Conservation (phyloP, 164 flowering plant species). For the Magnolia officinalis region DNA sequence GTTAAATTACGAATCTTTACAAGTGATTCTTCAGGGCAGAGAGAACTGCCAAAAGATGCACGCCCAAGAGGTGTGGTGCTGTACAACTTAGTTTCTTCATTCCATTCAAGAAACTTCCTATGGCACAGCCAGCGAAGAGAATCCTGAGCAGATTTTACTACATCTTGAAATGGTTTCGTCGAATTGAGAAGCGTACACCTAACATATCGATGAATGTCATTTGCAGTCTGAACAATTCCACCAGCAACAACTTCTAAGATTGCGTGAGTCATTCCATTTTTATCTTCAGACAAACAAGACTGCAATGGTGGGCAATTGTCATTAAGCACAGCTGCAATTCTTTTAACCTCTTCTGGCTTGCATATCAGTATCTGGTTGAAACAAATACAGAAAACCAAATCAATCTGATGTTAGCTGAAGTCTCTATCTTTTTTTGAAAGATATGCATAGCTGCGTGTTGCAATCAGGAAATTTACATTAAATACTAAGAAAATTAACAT, state of each 20-base stretch:
- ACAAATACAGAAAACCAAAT: constrained; percentile 7
- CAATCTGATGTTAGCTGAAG: not conserved
- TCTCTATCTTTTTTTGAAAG: not conserved
- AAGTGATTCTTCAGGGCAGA: constrained; percentile 94
- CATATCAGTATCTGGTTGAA: constrained; percentile 70
- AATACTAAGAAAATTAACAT: not conserved
- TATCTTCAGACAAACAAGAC: constrained; percentile 93
- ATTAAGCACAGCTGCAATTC: constrained; percentile 58
- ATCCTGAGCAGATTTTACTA: constrained; percentile 94
- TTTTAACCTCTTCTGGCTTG: constrained; percentile 82
- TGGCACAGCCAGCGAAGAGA: constrained; percentile 95
- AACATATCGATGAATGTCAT: constrained; percentile 90
- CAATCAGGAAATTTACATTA: not conserved
- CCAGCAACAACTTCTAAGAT: constrained; percentile 97
- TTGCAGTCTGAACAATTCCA: constrained; percentile 93
- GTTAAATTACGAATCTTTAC: constrained; percentile 31
- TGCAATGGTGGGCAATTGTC: constrained; percentile 80
- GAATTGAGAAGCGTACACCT: constrained; percentile 95
- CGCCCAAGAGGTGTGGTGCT: constrained; percentile 93
- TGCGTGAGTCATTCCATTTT: constrained; percentile 99
- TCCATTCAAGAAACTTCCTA: constrained; percentile 88
- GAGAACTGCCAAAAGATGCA: constrained; percentile 96
- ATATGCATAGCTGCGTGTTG: too few species aligned
- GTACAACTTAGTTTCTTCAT: constrained; percentile 86
- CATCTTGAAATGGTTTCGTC: constrained; percentile 93